Evolutionary conservation across 192 early-diverging fungal species (phyloP), one percentile per base, ranked within the genome.

Genomic region (Thamnidium elegans): DNA sequence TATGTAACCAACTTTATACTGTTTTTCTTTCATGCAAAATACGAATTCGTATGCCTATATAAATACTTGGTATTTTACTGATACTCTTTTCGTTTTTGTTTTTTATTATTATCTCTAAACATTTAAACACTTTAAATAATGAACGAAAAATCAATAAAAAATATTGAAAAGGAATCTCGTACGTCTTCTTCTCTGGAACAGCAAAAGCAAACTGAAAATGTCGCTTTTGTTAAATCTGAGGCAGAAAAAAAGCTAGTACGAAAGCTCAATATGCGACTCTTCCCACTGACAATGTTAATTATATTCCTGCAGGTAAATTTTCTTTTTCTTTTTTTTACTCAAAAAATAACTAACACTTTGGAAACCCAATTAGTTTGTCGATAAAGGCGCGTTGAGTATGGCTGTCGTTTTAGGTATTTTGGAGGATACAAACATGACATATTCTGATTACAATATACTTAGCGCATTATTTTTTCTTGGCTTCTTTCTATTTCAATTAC

Each of bases 381-480:
- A 68, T 13, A 68, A 68, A 48, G 26, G 50, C 13, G 32, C 55
- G 32, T 21, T 68, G 13, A 20, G 50, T 23, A 50, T 50, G 36
- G 50, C 58, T 43, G 19, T 58, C 1, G 59, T 68, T 21, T 32
- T 68, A 13, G 67, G 67, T 7, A 68, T 68, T 6, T 50, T 68
- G 2, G 39, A 61, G 8, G 67, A 68, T 15, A 62, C 59, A 3
- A 19, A 61, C 13, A 50, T 68, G 21, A 7, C 23, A 0, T 36
- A 47, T 7, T 7, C 58, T 11, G 39, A 68, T 1, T 68, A 62
- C 43, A 32, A 52, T 52, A 17, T 36, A 20, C 5, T 68, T 2
- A 50, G 67, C 0, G 62, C 67, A 0, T n/a, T 68, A 0, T 68
- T 68, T 45, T 68, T 62, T 43, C 46, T 68, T 20, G 67, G 67